A percentile compares a stretch with the other conserved stretches of the same genome.
Conservation (phyloP, 1,284 basidiomycete genomes). For the Cryptococcus sp. region DNA sequence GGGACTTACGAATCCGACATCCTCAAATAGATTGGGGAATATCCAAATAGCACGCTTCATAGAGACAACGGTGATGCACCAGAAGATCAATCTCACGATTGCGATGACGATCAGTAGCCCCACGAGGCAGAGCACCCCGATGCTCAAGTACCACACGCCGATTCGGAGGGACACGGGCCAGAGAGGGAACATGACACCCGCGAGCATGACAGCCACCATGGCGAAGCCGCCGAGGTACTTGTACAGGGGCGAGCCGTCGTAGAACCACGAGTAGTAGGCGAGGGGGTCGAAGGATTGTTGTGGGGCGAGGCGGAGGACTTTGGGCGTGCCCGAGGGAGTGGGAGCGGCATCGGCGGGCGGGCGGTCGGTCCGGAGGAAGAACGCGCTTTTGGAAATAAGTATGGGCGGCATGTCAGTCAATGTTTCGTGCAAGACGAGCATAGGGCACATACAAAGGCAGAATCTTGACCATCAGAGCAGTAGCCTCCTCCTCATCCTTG, state of each 20-base stretch:
- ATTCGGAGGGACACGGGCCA: constrained; percentile 93
- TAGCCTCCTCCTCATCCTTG: constrained; percentile 72
- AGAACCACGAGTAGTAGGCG: constrained; percentile 91
- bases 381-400: constrained; percentile 54
- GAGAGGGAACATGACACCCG: constrained; percentile 97
- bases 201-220: constrained; percentile 92
- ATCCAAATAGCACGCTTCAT: constrained; percentile 95
- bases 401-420: background rate
- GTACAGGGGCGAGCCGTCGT: constrained; percentile 89
- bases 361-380: constrained; percentile 84
- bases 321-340: constrained; percentile 69
- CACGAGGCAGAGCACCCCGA: constrained; percentile 82
- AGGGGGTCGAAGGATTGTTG: constrained; percentile 73
- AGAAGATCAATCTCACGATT: constrained; percentile 89
- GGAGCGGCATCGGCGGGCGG: constrained; percentile 53
- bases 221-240: constrained; percentile 87
- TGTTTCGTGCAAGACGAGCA: background rate
- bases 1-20: constrained; percentile 90
- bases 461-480: constrained; percentile 63
- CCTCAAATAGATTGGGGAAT: constrained; percentile 96
- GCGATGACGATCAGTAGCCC: constrained; percentile 89
- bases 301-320: constrained; percentile 72
- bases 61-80: constrained; percentile 83
- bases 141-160: constrained; percentile 93
- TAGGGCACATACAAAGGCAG: constrained; percentile 57